Conservation (phyloP, 2,329 filamentous ascomycete species). For the Alternaria arbusti region DNA sequence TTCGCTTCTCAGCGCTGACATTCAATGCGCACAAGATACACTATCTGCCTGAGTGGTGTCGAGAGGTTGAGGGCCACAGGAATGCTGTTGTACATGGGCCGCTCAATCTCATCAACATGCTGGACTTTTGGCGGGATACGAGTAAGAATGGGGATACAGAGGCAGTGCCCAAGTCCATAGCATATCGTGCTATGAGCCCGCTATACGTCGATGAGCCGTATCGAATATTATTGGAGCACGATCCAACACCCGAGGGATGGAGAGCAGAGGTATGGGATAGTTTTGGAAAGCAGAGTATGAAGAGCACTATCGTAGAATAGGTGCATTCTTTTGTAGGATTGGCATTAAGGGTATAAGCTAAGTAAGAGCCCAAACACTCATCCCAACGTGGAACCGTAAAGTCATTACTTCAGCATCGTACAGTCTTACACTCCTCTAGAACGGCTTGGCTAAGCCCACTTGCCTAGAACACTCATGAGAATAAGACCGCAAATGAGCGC, state of each 20-base stretch:
- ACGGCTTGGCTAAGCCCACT: conserved; percentile 65
- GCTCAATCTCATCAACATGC: conserved; percentile 66
- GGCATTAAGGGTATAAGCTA: background rate
- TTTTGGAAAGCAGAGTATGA: conserved; percentile 42
- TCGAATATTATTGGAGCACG: conserved; percentile 31
- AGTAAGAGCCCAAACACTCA: background rate
- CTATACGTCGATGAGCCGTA: conserved; percentile 43
- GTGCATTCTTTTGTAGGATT: background rate
- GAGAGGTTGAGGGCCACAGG: conserved; percentile 74
- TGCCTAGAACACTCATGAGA: conserved; percentile 75
- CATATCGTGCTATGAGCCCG: conserved; percentile 42
- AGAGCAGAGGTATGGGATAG: conserved; percentile 41
- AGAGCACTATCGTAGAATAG: conserved; percentile 35
- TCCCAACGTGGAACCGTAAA: conserved; percentile 5
- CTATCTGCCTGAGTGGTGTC: conserved; percentile 74
- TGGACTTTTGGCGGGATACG: conserved; percentile 44
- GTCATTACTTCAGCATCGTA: conserved; percentile 1
- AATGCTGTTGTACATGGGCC: conserved; percentile 87
- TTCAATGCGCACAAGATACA: conserved; percentile 96
- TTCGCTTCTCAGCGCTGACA: conserved; percentile 88
- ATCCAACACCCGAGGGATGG: conserved; percentile 13
- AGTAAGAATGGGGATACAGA: conserved; percentile 16
- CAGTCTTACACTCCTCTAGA: background rate
- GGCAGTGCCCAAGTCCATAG: conserved; percentile 33
- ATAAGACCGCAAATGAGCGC: conserved; percentile 68